Percentiles rank a stretch among this genome's conserved stretches.
Evolutionary conservation across 2,329 filamentous ascomycete species (phyloP).

Genomic region (Arthrobotrys megalospora): DNA sequence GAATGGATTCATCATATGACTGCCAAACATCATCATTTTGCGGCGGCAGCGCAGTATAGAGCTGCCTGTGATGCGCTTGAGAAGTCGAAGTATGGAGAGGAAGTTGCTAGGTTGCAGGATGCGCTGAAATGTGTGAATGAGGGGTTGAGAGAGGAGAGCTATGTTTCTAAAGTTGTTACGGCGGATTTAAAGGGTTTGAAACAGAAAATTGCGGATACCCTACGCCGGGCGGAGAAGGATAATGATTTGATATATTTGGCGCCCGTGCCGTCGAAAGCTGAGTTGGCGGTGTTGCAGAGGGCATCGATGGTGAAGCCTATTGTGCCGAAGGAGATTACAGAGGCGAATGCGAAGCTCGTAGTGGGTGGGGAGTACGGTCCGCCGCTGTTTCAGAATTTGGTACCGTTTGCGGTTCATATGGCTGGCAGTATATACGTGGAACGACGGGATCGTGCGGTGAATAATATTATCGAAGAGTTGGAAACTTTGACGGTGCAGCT

Average conservation of each 20-base stretch:
- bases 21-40: slow-evolving; percentile 97
- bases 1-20: slow-evolving; percentile 98
- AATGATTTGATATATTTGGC: slow-evolving; percentile 96
- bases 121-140: slow-evolving; percentile 86
- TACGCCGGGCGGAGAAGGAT: slow-evolving; percentile 94
- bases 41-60: slow-evolving; percentile 92
- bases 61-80: slow-evolving; percentile 92
- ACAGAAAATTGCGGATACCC: slow-evolving; percentile 83
- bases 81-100: slow-evolving; percentile 94
- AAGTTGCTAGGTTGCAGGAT: slow-evolving; percentile 87
- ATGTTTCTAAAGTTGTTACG: slow-evolving; percentile 84
- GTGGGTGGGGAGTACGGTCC: slow-evolving; percentile 85
- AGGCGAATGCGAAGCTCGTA: slow-evolving; percentile 84
- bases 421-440: slow-evolving; percentile 97
- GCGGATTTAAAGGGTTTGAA: slow-evolving; percentile 88
- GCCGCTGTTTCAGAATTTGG: slow-evolving; percentile 88
- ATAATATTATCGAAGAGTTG: slow-evolving; percentile 85
- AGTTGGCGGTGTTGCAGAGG: slow-evolving; percentile 86
- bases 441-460: slow-evolving; percentile 88
- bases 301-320: slow-evolving; percentile 88
- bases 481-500: slow-evolving; percentile 85
- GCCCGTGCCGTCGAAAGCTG: slow-evolving; percentile 87
- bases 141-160: slow-evolving; percentile 85
- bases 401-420: slow-evolving; percentile 95
- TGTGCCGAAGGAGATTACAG: slow-evolving; percentile 84